phyloP scores from a whole-genome alignment of 768 basidiomycete genomes.

The Cytidiella melzeri region DNA sequence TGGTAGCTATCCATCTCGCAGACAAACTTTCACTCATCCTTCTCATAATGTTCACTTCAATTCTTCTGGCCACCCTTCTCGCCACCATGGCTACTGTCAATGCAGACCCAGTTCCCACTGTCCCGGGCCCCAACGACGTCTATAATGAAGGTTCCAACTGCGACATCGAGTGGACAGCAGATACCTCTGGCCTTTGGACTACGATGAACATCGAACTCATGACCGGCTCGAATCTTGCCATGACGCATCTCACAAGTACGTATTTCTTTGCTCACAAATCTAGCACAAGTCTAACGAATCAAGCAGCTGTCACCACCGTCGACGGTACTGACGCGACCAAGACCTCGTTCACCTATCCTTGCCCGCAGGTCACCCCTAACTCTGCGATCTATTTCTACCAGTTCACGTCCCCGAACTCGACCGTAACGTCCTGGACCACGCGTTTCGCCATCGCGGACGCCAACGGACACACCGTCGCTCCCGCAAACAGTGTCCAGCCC shows the following conservation, averaged over 20 bases:
- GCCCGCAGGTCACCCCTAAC: constrained; percentile 65
- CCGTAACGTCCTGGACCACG: constrained; percentile 55
- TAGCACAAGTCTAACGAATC: not conserved
- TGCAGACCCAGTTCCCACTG: constrained; percentile 54
- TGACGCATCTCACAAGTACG: constrained; percentile 65
- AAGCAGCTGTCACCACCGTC: constrained; percentile 52
- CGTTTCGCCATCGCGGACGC: constrained; percentile 68
- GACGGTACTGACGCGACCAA: constrained; percentile 52
- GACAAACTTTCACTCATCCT: no score
- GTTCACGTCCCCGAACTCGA: constrained; percentile 43
- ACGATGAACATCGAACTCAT: constrained; percentile 72
- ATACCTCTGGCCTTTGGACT: constrained; percentile 58
- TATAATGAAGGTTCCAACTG: constrained; percentile 57
- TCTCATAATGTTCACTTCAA: constrained; percentile 19
- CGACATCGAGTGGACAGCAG: constrained; percentile 51
- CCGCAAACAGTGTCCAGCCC: constrained; percentile 50
- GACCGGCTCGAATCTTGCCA: constrained; percentile 67
- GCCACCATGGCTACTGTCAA: constrained; percentile 33
- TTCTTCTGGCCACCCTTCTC: constrained; percentile 17
- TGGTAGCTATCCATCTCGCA: no score
- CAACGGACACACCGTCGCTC: constrained; percentile 37
- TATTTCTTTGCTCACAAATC: constrained; percentile 5
- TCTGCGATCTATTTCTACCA: constrained; percentile 79
- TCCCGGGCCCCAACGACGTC: constrained; percentile 51
- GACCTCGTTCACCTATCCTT: constrained; percentile 49